Evolutionary conservation across 2,329 filamentous ascomycete species (phyloP), one percentile per base, ranked within the genome.

Genomic region (Sporothrix variecibatus): DNA sequence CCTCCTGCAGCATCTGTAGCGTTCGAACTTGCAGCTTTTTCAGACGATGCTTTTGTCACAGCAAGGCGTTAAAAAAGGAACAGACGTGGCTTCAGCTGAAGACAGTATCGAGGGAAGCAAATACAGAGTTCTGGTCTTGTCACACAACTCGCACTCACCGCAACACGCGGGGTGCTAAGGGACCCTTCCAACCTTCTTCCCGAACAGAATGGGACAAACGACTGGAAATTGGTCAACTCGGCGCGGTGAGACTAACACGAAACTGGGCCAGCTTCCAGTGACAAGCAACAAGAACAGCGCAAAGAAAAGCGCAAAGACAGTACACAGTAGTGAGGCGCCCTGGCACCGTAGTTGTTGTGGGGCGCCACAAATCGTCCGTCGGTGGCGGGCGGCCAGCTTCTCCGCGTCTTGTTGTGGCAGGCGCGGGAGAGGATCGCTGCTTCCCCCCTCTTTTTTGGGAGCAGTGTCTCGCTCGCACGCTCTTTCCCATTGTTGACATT

Each of bases 351-450:
- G 34, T 34, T 26, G 23, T 11, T 58, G 65, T 51, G 46, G 46
- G 67, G 46, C 64, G 40, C 64, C 6, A 20, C 40, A 1, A 56
- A 56, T 6, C 43, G 15, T 67, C 28, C 46, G 28, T 51, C 65
- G 46, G 43, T 69, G 43, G 65, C 65, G 34, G 68, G 68, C 49
- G 11, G 51, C 23, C 20, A 56, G 49, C n/a, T 71, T 56, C 68
- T 71, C 68, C 68, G 68, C 68, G 68, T 71, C 68, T 56, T 71
- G 68, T 71, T 71, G 68, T 71, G 69, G 68, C 69, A 46, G 51
- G 69, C 53, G 53, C 51, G 65, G 64, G 43, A 49, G 15, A 49
- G 43, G 64, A 67, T 70, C 67, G 9, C 17, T 65, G 15, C 5
- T 38, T 9, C 40, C 43, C 20, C 38, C 38, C 11, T 12, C 11